Evolutionary conservation across 441 rosid species (phyloP).

Genomic region (Dalechampia spathulata): DNA sequence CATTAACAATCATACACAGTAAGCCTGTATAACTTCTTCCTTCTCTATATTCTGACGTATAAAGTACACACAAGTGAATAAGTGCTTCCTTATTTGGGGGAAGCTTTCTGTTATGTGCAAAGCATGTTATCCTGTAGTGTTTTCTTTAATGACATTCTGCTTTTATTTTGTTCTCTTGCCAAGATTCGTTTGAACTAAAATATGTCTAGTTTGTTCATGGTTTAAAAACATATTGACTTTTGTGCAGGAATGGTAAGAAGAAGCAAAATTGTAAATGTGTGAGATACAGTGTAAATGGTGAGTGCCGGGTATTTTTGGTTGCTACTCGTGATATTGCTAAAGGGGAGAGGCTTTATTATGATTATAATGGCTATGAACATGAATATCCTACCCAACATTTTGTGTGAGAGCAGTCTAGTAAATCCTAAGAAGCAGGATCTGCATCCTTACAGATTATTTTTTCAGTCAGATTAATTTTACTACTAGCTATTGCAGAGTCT

Average conservation of each 20-base stretch:
- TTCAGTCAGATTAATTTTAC: constrained; percentile 12
- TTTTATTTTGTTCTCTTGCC: not conserved
- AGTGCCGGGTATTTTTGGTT: constrained; percentile 81
- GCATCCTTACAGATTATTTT: constrained; percentile 24
- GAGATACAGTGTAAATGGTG: constrained; percentile 75
- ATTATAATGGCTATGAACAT: constrained; percentile 87
- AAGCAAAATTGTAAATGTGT: constrained; percentile 95
- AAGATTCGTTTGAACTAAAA: not conserved
- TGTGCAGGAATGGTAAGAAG: constrained; percentile 82
- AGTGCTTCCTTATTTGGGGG: no score
- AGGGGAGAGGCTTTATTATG: constrained; percentile 66
- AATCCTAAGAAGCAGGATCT: constrained; percentile 23
- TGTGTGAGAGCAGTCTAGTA: constrained; percentile 42
- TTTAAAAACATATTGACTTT: constrained; percentile 17
- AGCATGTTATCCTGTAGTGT: not conserved
- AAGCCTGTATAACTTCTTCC: constrained; percentile 26
- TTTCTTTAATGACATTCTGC: not conserved
- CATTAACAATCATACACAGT: constrained; percentile 75
- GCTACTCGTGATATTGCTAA: constrained; percentile 76
- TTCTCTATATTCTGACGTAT: constrained; percentile 3
- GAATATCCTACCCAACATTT: constrained; percentile 93
- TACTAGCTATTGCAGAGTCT: constrained; percentile 21
- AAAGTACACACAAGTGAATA: no score
- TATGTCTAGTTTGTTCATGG: not conserved
- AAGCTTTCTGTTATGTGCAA: constrained; percentile 2